A percentile compares a stretch with the other conserved stretches of the same genome.
Conservation (phyloP, 495 filamentous ascomycete genomes). For the Podospora comata region DNA sequence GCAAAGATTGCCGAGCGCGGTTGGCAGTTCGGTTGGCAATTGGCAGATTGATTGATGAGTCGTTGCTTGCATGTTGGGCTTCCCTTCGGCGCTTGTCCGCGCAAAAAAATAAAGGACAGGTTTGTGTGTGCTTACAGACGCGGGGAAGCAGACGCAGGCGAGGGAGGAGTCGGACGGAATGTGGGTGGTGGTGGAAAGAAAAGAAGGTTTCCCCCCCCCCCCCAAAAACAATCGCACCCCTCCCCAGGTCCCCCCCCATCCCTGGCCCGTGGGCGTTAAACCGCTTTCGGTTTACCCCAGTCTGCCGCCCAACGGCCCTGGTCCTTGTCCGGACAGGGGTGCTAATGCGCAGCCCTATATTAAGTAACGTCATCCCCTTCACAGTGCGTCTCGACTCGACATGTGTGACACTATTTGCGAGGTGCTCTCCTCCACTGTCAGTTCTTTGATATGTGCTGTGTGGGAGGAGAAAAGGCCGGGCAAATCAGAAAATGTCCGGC, state of each 20-base stretch:
- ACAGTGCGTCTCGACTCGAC: neutral
- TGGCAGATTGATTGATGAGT: slow-evolving; percentile 8
- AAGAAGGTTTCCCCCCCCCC: no score
- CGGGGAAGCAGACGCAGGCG: slow-evolving; percentile 11
- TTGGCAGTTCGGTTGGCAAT: slow-evolving; percentile 8
- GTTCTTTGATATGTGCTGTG: no score
- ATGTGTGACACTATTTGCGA: neutral
- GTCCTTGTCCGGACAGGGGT: slow-evolving; percentile 15
- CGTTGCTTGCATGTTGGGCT: slow-evolving; percentile 2
- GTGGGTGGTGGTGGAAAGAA: neutral
- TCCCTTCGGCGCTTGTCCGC: slow-evolving; percentile 18
- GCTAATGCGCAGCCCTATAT: slow-evolving; percentile 34
- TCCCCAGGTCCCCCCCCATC: neutral
- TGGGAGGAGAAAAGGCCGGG: no score
- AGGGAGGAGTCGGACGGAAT: neutral
- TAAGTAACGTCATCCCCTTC: slow-evolving; percentile 34
- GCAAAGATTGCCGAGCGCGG: slow-evolving; percentile 25
- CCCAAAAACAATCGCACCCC: no score
- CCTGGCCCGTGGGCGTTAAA: slow-evolving; percentile 27
- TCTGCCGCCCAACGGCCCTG: slow-evolving; percentile 22
- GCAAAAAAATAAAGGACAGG: slow-evolving; percentile 12
- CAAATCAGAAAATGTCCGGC: slow-evolving; percentile 32
- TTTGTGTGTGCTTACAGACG: slow-evolving; percentile 3
- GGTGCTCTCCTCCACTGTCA: no score
- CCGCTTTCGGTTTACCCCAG: slow-evolving; percentile 30